Conservation (phyloP, 345 rosid genomes). For the Eucalyptus grandis region DNA sequence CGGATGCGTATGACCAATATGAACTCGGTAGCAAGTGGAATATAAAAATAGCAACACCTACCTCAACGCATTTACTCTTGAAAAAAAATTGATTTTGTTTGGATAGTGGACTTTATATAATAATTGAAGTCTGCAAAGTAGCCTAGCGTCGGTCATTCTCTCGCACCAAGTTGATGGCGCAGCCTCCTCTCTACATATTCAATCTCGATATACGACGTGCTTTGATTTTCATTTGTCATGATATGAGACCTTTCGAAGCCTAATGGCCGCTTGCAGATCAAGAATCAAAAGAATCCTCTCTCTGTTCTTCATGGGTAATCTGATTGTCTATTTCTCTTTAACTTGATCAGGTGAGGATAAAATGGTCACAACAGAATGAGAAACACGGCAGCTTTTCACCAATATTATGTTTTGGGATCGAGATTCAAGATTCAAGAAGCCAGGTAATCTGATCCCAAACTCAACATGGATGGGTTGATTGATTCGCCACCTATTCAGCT, state of each 20-base stretch:
- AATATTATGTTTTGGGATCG: background rate
- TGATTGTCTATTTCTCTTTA: background rate
- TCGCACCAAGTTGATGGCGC: background rate
- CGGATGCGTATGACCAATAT: background rate
- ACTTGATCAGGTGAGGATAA: background rate
- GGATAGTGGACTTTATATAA: background rate
- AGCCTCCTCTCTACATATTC: background rate
- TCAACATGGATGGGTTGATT: background rate
- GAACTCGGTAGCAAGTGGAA: background rate
- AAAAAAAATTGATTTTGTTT: background rate
- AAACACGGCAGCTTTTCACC: background rate
- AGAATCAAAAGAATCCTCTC: background rate
- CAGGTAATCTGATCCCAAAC: background rate
- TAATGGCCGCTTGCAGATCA: background rate
- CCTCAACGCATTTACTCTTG: background rate
- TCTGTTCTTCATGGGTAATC: background rate
- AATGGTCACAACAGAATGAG: background rate
- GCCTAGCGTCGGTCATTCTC: background rate
- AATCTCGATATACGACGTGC: background rate
- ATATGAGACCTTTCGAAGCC: background rate
- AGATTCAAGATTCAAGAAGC: background rate
- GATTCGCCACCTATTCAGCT: background rate
- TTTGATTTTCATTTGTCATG: background rate
- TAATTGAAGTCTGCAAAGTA: background rate
- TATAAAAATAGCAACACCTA: background rate